Base-by-base conservation (phyloP, 352 stramenopile genomes). In the Nothophytophthora sp. region DNA sequence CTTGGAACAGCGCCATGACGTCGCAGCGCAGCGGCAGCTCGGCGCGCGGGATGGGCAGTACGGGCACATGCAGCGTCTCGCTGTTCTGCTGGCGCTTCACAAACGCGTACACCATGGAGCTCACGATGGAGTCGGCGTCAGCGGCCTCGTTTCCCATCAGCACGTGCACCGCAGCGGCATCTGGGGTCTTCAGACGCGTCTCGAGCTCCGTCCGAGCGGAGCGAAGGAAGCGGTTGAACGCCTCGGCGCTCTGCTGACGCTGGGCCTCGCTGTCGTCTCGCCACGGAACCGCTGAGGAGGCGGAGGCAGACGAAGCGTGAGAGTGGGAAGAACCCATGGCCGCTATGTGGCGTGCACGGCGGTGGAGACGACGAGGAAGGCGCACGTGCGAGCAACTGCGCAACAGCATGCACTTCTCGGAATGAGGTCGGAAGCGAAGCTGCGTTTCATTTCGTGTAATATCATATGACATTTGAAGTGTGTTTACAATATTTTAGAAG, bases 61-160 rank as follows among this genome's bases (percentile, higher is more conserved):
- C 74, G 1, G 80, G 67, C 7, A 94, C 36, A 16, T 77, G 60
- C 27, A 90, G 25, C 1, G 41, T 41, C 5, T 48, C 41, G 1
- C 25, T 20, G 4, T 51, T 16, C 27, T 55, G 32, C 29, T 72
- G 38, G 36, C 67, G 54, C 29, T 68, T 67, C 25, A 76, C 30
- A 42, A 75, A 86, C 5, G 83, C 83, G 61, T 88, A 83, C 9
- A 80, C 64, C 9, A 94, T 44, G 16, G 78, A 83, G 65, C 81
- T 94, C 11, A 94, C 66, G 60, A 94, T 91, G 16, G 83, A 94
- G 60, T 94, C 83, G 11, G 83, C 83, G 54, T 94, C 81, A 5
- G 78, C 77, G 12, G 83, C 81, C 51, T 94, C 83, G 45, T 94
- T 94, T 42, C 83, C 83, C 28, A 92, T 77, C 40, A 89, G 49